These are phyloP conservation scores for Sporodiniella umbellata DNA, from an alignment of 371 early-diverging fungal genomes.

Conservation along the genomic window DNA sequence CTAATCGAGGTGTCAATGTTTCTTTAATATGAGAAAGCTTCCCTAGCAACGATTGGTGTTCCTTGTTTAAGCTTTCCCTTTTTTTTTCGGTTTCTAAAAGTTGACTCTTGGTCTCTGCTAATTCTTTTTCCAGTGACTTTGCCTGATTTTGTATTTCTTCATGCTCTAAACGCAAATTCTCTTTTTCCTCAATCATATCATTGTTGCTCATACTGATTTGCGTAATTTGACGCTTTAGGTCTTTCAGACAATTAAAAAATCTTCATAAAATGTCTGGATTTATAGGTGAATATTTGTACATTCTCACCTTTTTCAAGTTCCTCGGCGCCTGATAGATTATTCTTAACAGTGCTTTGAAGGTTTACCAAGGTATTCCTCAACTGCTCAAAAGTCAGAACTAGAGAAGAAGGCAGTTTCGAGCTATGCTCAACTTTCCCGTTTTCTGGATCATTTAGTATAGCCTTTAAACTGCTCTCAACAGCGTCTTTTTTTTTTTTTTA, in stretches of 20 bases:
- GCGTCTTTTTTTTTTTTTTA: neutral
- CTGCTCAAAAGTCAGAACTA: constrained; percentile 26
- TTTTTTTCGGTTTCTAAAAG: constrained; percentile 5
- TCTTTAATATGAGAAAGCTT: constrained; percentile 41
- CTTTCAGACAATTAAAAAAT: no score
- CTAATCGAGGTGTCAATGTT: constrained; percentile 37
- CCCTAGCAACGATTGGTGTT: constrained; percentile 35
- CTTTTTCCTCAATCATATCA: constrained; percentile 36
- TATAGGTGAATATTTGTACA: no score
- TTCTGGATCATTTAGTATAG: constrained; percentile 28
- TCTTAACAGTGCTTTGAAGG: constrained; percentile 3
- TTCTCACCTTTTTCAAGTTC: constrained; percentile 11
- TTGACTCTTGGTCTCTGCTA: neutral
- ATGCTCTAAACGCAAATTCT: constrained; percentile 24
- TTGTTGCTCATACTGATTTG: constrained; percentile 35
- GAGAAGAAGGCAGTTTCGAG: constrained; percentile 23
- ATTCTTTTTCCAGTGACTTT: neutral
- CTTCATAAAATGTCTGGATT: no score
- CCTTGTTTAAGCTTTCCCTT: constrained; percentile 27
- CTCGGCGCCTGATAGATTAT: constrained; percentile 4
- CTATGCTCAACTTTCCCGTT: constrained; percentile 18
- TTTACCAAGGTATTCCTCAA: constrained; percentile 21
- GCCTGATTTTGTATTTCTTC: constrained; percentile 21
- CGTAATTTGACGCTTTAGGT: constrained; percentile 40
- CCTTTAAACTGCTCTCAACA: constrained; percentile 17